Base-by-base conservation (phyloP, 2,329 filamentous ascomycete genomes). In the Claviceps capensis region DNA sequence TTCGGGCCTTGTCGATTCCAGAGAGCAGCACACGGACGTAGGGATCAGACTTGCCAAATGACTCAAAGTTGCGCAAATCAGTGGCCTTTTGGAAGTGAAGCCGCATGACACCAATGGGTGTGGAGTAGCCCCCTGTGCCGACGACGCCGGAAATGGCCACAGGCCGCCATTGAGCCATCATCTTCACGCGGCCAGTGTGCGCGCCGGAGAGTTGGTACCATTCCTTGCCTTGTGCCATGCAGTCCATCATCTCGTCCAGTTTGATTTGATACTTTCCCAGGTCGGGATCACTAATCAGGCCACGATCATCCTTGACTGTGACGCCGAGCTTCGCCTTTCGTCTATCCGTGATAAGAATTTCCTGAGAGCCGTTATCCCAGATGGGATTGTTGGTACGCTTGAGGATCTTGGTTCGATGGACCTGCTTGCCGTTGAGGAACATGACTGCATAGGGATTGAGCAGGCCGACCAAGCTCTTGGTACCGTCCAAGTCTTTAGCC, bases 311-410 rank as follows among this genome's bases (percentile, higher is more conserved):
- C 71, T 96, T 98, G 76, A 98, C 82, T 16, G 91, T 86, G 52
- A 98, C 73, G 52, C 91, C 94, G 50, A 98, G 76, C 65, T 88
- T 93, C 52, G 93, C 90, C 64, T 81, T 83, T 72, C 89, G 95
- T 56, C 87, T 84, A 65, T 98, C 90, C 1, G 90, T 96, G 63
- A 98, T 91, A 55, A 98, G 81, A 59, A 98, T 82, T 64, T 98
- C 93, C 70, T 95, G 95, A 59, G 83, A 86, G 6, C 87, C 87
- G 63, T 97, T 85, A 51, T 91, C 85, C 84, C 90, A 98, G 61
- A 98, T 90, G 7, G 93, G 93, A 61, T 95, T 93, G 71, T 98
- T 98, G 54, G 89, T 97, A 55, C 91, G 85, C 77, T 97, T 98
- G 61, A 96, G 78, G 68, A 90, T 94, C 70, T 89, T 88, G 50